phyloP scores from a whole-genome alignment of 2,329 filamentous ascomycete genomes.

The Calonectria pseudoreteaudii region DNA sequence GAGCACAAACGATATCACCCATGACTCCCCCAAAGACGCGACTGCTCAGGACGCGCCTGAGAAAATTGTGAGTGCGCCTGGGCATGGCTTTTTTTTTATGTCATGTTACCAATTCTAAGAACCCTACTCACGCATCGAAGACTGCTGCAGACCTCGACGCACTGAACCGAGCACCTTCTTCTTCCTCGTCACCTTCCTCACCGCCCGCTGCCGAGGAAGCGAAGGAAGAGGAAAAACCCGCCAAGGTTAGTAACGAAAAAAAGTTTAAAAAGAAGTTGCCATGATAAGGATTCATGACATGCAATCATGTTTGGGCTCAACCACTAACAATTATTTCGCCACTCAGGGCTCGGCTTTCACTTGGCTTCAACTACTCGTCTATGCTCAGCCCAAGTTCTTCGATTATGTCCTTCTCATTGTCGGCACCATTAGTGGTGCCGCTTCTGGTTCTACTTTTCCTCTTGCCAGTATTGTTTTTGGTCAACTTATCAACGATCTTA shows the following conservation, averaged over 20 bases:
- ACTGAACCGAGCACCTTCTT: not conserved
- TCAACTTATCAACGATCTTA: constrained; percentile 71
- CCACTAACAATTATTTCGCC: constrained; percentile 3
- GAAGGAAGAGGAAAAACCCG: not conserved
- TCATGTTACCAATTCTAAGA: not conserved
- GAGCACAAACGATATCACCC: not conserved
- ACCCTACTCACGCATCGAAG: not conserved
- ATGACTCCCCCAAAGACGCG: not conserved
- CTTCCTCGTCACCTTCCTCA: not conserved
- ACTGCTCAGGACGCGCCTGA: not conserved
- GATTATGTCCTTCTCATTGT: constrained; percentile 56
- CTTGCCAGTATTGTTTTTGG: constrained; percentile 74
- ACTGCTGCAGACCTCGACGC: not conserved
- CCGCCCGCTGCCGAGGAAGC: not conserved
- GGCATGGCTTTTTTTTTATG: not conserved
- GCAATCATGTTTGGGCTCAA: not conserved
- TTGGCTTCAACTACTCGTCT: constrained; percentile 60
- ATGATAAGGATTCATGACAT: not conserved
- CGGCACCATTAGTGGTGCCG: constrained; percentile 61
- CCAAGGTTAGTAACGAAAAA: constrained; percentile 9
- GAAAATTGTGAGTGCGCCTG: not conserved
- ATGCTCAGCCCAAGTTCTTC: constrained; percentile 57
- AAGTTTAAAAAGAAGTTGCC: not conserved
- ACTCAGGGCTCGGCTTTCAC: constrained; percentile 44
- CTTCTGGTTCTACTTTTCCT: constrained; percentile 72